Conservation (phyloP, 106 monocot genomes). For the Dendrobium catenatum region DNA sequence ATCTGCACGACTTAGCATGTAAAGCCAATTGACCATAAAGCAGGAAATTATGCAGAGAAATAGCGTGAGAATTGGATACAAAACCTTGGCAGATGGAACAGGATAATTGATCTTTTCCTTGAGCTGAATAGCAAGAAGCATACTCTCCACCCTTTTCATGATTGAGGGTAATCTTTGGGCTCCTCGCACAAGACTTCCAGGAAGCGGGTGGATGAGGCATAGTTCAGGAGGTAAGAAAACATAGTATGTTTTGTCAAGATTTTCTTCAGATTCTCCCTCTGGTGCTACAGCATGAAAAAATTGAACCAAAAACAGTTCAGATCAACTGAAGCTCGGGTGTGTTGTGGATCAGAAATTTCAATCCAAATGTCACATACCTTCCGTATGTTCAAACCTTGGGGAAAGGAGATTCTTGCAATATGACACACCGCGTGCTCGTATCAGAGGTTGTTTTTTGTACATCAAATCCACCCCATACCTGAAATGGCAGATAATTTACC, state of each 20-base stretch:
- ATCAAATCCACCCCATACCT: constrained; percentile 94
- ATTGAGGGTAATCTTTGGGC: constrained; percentile 94
- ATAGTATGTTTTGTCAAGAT: constrained; percentile 91
- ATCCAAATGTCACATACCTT: constrained; percentile 37
- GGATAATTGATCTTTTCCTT: constrained; percentile 76
- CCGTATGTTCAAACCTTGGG: constrained; percentile 92
- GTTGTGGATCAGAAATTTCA: neutral
- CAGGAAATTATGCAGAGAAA: neutral
- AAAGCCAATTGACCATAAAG: neutral
- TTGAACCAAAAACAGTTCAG: constrained; percentile 2
- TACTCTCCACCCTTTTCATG: constrained; percentile 93
- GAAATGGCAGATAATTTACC: neutral
- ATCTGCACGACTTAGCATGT: constrained; percentile 35
- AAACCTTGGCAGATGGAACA: constrained; percentile 74
- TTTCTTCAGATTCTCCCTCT: constrained; percentile 60
- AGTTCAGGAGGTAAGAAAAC: constrained; percentile 93
- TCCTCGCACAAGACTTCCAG: constrained; percentile 86
- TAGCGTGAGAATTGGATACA: neutral
- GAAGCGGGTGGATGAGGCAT: constrained; percentile 94
- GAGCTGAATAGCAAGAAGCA: constrained; percentile 89
- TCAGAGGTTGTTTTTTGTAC: constrained; percentile 88
- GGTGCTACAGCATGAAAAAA: constrained; percentile 31
- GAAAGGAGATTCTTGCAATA: constrained; percentile 99
- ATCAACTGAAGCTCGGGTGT: neutral
- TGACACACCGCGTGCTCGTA: constrained; percentile 93